Conservation (phyloP, 2,329 filamentous ascomycete species). For the Volutella citrinella region DNA sequence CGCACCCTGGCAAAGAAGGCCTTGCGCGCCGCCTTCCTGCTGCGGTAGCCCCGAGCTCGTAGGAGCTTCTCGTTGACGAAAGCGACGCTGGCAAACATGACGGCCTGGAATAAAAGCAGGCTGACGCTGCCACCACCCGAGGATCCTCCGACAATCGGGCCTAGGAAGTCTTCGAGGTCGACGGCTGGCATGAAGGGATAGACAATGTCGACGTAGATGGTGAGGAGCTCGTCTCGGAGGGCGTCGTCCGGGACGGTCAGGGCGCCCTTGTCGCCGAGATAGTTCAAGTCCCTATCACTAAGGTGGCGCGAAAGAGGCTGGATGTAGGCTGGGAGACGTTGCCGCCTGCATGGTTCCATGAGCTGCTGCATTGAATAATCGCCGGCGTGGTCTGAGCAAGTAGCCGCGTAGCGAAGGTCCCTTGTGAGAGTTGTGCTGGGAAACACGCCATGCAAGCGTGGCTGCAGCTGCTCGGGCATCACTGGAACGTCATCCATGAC, state of each 20-base stretch:
- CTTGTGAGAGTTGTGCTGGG: no score
- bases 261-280: constrained; percentile 8
- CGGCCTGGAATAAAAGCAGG: constrained; percentile 8
- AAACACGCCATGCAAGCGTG: no score
- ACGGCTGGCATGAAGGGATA: constrained; percentile 8
- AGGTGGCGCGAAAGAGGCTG: constrained; percentile 2
- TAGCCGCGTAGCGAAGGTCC: no score
- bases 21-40: constrained; percentile 8
- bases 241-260: constrained; percentile 7
- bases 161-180: constrained; percentile 5
- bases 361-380: not conserved
- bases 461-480: no score
- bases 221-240: constrained; percentile 8
- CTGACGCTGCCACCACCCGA: constrained; percentile 1
- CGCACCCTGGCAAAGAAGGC: constrained; percentile 7
- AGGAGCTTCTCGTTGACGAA: constrained; percentile 6
- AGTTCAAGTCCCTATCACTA: constrained; percentile 2
- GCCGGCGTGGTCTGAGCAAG: no score
- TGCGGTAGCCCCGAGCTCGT: constrained; percentile 1
- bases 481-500: no score
- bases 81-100: constrained; percentile 12
- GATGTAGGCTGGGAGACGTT: constrained; percentile 4
- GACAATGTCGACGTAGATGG: constrained; percentile 7
- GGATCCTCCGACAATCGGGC: constrained; percentile 2
- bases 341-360: not conserved